These are phyloP conservation scores for Capsella rubella DNA, from an alignment of 441 rosid species.

Conservation along the genomic window DNA sequence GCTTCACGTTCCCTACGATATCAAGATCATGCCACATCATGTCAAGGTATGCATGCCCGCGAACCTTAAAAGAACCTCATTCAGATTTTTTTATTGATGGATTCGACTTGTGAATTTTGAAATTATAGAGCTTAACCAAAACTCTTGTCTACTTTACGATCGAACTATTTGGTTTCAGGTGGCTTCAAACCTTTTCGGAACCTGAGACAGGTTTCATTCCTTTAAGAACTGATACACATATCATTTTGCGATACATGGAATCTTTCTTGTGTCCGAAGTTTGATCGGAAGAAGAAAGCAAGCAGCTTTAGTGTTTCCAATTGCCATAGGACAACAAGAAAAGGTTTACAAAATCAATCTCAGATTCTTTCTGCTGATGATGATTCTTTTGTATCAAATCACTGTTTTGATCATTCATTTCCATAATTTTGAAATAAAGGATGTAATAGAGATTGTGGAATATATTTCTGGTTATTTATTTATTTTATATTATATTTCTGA, in stretches of 20 bases:
- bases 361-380: slow-evolving; percentile 27
- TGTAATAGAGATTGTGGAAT: neutral
- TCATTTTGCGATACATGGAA: neutral
- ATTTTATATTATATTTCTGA: too few species aligned
- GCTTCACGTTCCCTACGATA: slow-evolving; percentile 86
- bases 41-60: slow-evolving; percentile 61
- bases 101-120: neutral
- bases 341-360: slow-evolving; percentile 5
- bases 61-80: slow-evolving; percentile 1
- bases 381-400: slow-evolving; percentile 25
- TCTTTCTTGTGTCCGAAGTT: neutral
- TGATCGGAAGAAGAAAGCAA: neutral
- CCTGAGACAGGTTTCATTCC: slow-evolving; percentile 35
- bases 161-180: slow-evolving; percentile 56
- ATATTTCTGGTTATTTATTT: slow-evolving; percentile 4
- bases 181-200: slow-evolving; percentile 66
- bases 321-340: slow-evolving; percentile 14
- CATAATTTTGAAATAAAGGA: slow-evolving; percentile 25
- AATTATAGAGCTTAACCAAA: slow-evolving; percentile 3
- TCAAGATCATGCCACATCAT: slow-evolving; percentile 99
- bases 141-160: neutral
- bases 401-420: slow-evolving; percentile 26
- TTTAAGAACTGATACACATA: slow-evolving; percentile 8
- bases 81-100: neutral
- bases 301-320: neutral